Conservation (phyloP, 352 stramenopile genomes). For the Blastocystis sp. region DNA sequence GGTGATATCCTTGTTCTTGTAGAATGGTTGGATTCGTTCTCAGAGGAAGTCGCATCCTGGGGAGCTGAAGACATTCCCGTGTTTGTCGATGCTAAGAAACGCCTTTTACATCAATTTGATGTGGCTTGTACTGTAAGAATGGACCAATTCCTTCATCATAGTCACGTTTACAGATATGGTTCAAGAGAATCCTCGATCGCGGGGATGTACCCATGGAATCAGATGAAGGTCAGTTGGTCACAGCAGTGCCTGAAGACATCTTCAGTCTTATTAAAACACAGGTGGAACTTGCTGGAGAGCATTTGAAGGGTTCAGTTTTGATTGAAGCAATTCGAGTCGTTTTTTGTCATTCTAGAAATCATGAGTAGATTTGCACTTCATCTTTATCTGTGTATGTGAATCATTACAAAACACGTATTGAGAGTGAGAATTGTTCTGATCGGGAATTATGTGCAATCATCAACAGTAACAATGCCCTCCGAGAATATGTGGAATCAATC, state of each 20-base stretch:
- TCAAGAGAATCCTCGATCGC: slow-evolving; percentile 30
- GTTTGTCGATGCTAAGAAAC: slow-evolving; percentile 31
- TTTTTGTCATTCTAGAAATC: background rate
- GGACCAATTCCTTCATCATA: background rate
- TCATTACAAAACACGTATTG: background rate
- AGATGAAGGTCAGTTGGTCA: background rate
- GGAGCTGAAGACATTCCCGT: background rate
- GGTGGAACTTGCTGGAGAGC: background rate
- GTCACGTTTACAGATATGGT: background rate
- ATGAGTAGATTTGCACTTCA: background rate
- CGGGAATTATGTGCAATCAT: background rate
- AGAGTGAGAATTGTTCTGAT: background rate
- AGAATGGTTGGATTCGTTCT: slow-evolving; percentile 29
- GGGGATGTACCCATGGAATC: background rate
- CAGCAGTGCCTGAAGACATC: slow-evolving; percentile 10
- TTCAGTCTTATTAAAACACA: slow-evolving; percentile 45
- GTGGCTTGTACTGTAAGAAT: background rate
- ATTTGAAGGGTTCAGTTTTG: slow-evolving; percentile 17
- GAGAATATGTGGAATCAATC: background rate
- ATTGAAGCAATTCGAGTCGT: background rate
- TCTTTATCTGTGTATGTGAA: background rate
- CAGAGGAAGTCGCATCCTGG: slow-evolving; percentile 11
- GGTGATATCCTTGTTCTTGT: slow-evolving; percentile 25
- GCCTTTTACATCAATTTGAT: slow-evolving; percentile 1
- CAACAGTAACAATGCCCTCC: background rate